A percentile compares a stretch with the other conserved stretches of the same genome.
These are phyloP conservation scores for Fusarium coicis DNA, from an alignment of 2,329 filamentous ascomycete genomes.

Conservation along the genomic window DNA sequence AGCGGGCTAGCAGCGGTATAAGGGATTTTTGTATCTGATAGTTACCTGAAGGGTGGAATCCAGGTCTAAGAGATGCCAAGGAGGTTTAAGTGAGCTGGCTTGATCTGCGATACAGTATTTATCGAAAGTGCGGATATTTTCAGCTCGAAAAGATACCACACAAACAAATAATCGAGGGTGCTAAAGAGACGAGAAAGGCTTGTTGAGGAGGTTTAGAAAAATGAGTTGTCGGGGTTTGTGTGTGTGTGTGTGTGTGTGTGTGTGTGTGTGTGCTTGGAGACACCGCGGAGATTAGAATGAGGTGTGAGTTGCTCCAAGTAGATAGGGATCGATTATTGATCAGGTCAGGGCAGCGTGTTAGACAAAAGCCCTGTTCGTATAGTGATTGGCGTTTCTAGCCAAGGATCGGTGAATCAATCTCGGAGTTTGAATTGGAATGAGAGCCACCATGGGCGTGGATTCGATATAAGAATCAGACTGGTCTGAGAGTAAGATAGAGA, in stretches of 20 bases:
- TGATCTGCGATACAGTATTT: background rate
- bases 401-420: background rate
- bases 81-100: background rate
- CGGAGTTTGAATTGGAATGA: background rate
- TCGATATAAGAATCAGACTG: background rate
- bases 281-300: conserved; percentile 1
- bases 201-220: background rate
- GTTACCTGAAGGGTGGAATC: background rate
- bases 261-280: background rate
- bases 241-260: background rate
- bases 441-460: background rate
- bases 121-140: background rate
- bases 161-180: background rate
- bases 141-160: background rate
- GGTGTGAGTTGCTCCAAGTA: background rate
- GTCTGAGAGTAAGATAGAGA: background rate
- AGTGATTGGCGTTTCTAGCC: background rate
- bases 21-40: background rate
- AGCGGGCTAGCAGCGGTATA: background rate
- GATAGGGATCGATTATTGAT: conserved; percentile 16
- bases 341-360: conserved; percentile 27
- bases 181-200: background rate
- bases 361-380: conserved; percentile 11
- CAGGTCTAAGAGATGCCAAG: background rate
- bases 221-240: background rate